phyloP scores from a whole-genome alignment of 257 asterid genomes.

The Ilex asprella region DNA sequence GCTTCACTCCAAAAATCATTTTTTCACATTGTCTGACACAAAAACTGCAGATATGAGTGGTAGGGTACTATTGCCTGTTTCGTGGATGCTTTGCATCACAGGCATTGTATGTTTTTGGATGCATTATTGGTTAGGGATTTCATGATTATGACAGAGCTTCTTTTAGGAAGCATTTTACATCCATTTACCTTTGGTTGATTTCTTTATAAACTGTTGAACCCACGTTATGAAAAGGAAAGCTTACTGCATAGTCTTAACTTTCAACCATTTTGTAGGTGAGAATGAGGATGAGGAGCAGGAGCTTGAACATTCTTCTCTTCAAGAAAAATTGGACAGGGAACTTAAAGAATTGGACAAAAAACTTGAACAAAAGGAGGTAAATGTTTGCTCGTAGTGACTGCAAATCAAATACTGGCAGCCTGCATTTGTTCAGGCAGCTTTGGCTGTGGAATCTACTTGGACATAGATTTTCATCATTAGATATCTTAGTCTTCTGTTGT shows the following conservation, averaged over 20 bases:
- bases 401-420: not conserved
- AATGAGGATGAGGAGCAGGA: conserved; percentile 77
- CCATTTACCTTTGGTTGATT: no score
- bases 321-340: conserved; percentile 78
- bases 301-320: conserved; percentile 86
- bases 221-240: not conserved
- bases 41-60: conserved; percentile 49
- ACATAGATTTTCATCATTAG: not conserved
- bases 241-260: conserved; percentile 6
- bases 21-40: conserved; percentile 40
- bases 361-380: conserved; percentile 93
- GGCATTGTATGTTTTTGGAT: not conserved
- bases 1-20: conserved; percentile 32
- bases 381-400: not conserved
- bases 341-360: conserved; percentile 81
- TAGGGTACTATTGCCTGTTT: conserved; percentile 24
- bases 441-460: not conserved
- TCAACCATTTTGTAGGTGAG: conserved; percentile 36
- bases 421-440: not conserved
- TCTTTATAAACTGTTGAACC: not conserved
- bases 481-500: not conserved
- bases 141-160: not conserved
- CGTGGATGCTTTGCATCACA: not conserved
- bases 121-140: no score
- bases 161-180: not conserved